These are phyloP conservation scores for Thymus mandschuricus DNA, from an alignment of 257 asterid genomes.

Conservation along the genomic window DNA sequence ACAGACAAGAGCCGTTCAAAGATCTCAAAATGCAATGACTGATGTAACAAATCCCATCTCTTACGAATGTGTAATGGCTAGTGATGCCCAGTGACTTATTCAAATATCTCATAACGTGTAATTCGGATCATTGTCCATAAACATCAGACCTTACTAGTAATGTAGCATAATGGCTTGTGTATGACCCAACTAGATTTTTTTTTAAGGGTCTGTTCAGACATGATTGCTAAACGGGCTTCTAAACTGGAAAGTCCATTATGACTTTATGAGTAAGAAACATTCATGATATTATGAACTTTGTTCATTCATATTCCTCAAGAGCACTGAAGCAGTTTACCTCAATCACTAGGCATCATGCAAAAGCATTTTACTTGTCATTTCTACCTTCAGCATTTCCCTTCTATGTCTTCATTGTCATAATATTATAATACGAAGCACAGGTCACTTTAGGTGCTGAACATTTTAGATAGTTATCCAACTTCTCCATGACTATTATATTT, in stretches of 20 bases:
- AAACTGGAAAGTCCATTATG: constrained; percentile 17
- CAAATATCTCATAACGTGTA: constrained; percentile 7
- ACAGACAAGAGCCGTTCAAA: constrained; percentile 10
- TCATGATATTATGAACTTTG: background rate
- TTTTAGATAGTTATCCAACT: background rate
- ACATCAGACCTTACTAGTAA: background rate
- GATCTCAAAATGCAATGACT: constrained; percentile 4
- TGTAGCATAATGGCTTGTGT: constrained; percentile 16
- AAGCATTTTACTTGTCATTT: constrained; percentile 15
- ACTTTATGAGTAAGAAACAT: background rate
- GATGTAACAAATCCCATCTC: background rate
- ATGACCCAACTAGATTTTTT: constrained; percentile 12
- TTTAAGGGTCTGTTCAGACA: background rate
- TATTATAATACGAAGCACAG: background rate
- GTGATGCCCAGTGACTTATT: constrained; percentile 3
- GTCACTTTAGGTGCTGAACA: too few species aligned
- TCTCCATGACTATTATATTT: background rate
- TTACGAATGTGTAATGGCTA: constrained; percentile 6
- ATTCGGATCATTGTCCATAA: too few species aligned
- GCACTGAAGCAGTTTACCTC: background rate
- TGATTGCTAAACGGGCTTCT: background rate
- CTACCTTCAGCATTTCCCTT: constrained; percentile 12
- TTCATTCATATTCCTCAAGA: constrained; percentile 11
- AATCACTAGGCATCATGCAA: constrained; percentile 6
- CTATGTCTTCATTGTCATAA: background rate